Conservation (phyloP, 2,329 filamentous ascomycete species). For the Fusarium fujikuroi region DNA sequence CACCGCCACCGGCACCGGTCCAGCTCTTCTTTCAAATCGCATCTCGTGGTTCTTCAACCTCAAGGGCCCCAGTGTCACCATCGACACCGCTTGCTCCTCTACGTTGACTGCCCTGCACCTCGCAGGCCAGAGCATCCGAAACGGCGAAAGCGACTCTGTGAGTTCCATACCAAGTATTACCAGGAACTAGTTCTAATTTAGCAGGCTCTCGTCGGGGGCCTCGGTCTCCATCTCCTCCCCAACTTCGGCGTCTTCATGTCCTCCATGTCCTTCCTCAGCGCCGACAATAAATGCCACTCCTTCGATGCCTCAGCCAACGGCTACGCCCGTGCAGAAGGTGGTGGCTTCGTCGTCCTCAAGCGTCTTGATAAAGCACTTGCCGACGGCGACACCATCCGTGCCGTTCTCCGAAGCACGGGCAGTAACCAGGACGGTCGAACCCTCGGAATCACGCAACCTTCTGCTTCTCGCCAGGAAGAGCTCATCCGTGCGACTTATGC, state of each 20-base stretch:
- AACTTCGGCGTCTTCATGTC: background rate
- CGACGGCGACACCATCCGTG: constrained; percentile 4
- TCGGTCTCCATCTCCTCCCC: background rate
- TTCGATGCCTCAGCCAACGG: constrained; percentile 16
- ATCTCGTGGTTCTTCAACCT: constrained; percentile 6
- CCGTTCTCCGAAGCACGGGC: constrained; percentile 5
- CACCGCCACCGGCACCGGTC: background rate
- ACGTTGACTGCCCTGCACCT: constrained; percentile 8
- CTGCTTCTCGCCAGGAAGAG: background rate
- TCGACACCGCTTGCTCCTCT: constrained; percentile 17
- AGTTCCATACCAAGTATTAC: too few relatives aligned
- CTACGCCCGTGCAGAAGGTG: constrained; percentile 21
- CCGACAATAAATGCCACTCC: background rate
- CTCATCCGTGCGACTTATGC: background rate
- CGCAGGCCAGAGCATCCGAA: background rate
- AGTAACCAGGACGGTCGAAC: constrained; percentile 17
- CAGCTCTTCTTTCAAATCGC: background rate
- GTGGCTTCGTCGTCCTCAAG: constrained; percentile 2
- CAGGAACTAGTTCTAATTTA: too few relatives aligned
- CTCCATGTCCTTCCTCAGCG: background rate
- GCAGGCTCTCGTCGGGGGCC: background rate
- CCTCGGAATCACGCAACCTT: background rate
- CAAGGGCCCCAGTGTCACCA: constrained; percentile 7
- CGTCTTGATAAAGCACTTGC: background rate
- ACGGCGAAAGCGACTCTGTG: background rate